These are phyloP conservation scores for Fonsecaea nubica DNA, from an alignment of 2,329 filamentous ascomycete genomes.

Conservation along the genomic window DNA sequence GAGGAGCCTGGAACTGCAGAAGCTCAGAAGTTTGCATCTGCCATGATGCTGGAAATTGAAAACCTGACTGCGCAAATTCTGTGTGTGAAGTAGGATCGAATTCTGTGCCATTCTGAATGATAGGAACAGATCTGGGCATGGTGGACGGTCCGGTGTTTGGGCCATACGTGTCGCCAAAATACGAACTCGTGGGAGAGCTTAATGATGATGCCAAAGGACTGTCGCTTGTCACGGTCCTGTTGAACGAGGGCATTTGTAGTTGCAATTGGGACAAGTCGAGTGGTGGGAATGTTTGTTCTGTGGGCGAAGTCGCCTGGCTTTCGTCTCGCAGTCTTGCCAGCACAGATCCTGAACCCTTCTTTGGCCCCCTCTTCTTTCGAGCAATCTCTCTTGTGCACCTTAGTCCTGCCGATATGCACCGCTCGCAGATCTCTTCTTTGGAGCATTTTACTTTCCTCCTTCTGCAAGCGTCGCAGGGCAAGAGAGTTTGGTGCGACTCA, in stretches of 20 bases:
- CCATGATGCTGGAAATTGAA: conserved; percentile 39
- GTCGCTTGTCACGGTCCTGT: conserved; percentile 30
- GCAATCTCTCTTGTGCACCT: conserved; percentile 39
- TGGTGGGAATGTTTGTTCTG: conserved; percentile 37
- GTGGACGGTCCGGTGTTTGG: conserved; percentile 25
- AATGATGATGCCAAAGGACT: conserved; percentile 37
- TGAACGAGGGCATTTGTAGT: conserved; percentile 36
- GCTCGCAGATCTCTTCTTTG: conserved; percentile 37
- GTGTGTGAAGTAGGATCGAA: conserved; percentile 34
- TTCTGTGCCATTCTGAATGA: conserved; percentile 31
- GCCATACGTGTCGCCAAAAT: conserved; percentile 33
- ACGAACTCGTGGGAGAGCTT: conserved; percentile 33
- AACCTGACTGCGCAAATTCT: conserved; percentile 37
- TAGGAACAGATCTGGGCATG: conserved; percentile 37
- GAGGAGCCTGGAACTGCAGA: conserved; percentile 36
- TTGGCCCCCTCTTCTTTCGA: conserved; percentile 40
- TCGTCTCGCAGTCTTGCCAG: conserved; percentile 41
- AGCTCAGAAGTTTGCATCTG: conserved; percentile 37
- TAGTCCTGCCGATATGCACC: conserved; percentile 36
- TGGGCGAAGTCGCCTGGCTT: conserved; percentile 26
- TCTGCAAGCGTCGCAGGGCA: conserved; percentile 41
- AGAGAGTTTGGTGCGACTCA: conserved; percentile 34
- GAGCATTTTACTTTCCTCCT: conserved; percentile 39
- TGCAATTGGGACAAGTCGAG: conserved; percentile 38
- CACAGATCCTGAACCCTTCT: conserved; percentile 41